Evolutionary conservation across 805 yeast genomes (phyloP), one percentile per base, ranked within the genome.

Genomic region (Ogataea glucozyma): DNA sequence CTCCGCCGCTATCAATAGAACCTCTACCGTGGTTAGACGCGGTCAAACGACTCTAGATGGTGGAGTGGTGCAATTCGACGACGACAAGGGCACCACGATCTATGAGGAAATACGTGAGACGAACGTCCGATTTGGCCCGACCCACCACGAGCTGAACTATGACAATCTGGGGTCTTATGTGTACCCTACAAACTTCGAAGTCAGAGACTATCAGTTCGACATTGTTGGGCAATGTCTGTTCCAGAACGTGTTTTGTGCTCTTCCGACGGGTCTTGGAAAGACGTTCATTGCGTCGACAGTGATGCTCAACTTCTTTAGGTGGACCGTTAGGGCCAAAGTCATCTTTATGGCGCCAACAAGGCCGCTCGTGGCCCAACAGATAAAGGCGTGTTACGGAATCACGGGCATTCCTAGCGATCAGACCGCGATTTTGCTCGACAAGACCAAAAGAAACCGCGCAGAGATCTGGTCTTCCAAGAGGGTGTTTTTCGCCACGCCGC

Each of bases 241-340:
- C 54, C 72, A 81, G 48, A 93, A 93, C 57, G 61, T 84, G 3
- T 68, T 93, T 18, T 91, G 95, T 58, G 95, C 97, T 0, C 76
- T 93, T 12, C 99, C 99, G 1, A 93, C 99, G 0, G 99, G 99
- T 52, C 71, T 90, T 61, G 99, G 99, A 29, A 93, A 93, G 66
- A 93, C 99, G 0, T 88, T 93, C 51, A 89, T 93, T 57, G 98
- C 99, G 1, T 82, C 95, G 26, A 84, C 96, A 0, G 91, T 91
- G 17, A 93, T 93, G 89, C 71, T 89, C 43, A 93, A 93, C 60
- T 93, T 76, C 65, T 81, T 77, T 52, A 67, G 95, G 37, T 93
- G 99, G 99, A 85, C 90, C 16, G 76, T 76, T 12, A 61, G 66
- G 4, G 80, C 88, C 2, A 93, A 90, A 57, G 79, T 93, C 51